These are phyloP conservation scores for Stephanodiscus minutulus DNA, from an alignment of 108 stramenopile species.

Conservation along the genomic window DNA sequence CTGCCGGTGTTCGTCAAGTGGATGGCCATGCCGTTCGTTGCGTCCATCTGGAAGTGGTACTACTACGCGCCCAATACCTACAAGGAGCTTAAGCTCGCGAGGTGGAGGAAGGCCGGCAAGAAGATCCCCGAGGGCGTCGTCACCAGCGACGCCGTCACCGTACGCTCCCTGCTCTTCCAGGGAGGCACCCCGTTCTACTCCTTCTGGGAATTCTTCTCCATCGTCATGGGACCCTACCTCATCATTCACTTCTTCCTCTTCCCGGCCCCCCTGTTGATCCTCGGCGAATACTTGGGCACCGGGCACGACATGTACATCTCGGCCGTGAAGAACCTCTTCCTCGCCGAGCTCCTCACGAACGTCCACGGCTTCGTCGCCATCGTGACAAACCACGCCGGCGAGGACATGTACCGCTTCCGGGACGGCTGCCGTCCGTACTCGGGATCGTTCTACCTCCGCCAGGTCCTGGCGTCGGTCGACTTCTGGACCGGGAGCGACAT, in stretches of 20 bases:
- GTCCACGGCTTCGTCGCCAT: conserved; percentile 84
- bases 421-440: conserved; percentile 80
- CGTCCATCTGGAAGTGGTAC: conserved; percentile 87
- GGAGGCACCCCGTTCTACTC: conserved; percentile 64
- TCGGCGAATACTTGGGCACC: conserved; percentile 55
- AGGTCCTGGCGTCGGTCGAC: conserved; percentile 85
- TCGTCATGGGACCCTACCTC: conserved; percentile 77
- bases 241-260: conserved; percentile 73
- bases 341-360: conserved; percentile 87
- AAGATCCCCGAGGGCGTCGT: conserved; percentile 62
- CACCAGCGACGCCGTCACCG: conserved; percentile 71
- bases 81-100: conserved; percentile 84
- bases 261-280: conserved; percentile 59
- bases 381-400: conserved; percentile 90
- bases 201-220: conserved; percentile 59
- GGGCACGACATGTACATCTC: conserved; percentile 55
- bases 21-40: conserved; percentile 52
- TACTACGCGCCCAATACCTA: conserved; percentile 94
- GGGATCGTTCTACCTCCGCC: conserved; percentile 87
- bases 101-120: conserved; percentile 58
- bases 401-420: conserved; percentile 92
- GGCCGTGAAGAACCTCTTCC: conserved; percentile 80
- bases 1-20: conserved; percentile 66
- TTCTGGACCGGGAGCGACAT: conserved; percentile 77
- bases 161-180: conserved; percentile 50